Percentiles rank a stretch among this genome's conserved stretches.
Evolutionary conservation across 2,329 filamentous ascomycete species (phyloP).

Genomic region (Aureobasidium namibiae): DNA sequence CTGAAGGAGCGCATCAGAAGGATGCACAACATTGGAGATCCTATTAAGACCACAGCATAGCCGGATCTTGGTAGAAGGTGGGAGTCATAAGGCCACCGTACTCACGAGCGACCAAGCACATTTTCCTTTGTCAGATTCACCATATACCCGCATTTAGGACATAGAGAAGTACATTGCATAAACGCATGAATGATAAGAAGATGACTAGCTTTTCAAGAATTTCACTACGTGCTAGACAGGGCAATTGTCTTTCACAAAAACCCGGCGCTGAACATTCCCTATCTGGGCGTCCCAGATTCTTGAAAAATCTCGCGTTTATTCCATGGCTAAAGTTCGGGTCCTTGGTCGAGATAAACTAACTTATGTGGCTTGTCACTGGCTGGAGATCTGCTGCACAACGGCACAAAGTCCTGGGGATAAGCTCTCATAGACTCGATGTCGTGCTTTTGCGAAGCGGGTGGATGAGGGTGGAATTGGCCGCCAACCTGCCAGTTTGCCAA

Average conservation of each 20-base stretch:
- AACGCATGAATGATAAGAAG: not conserved
- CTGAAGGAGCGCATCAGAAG: not conserved
- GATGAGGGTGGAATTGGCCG: slow-evolving; percentile 4
- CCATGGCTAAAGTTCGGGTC: not conserved
- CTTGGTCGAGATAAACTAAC: not conserved
- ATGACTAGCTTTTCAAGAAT: not conserved
- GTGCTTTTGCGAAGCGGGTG: slow-evolving; percentile 5
- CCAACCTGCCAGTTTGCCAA: slow-evolving; percentile 11
- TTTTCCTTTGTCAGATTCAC: not conserved
- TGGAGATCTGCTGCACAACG: slow-evolving; percentile 7
- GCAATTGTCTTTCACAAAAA: too few relatives aligned
- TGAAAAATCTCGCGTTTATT: not conserved
- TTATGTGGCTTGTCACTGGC: slow-evolving; percentile 2
- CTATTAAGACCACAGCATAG: not conserved
- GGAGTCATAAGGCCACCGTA: not conserved
- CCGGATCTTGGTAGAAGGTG: not conserved
- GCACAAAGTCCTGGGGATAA: slow-evolving; percentile 6
- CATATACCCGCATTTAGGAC: not conserved
- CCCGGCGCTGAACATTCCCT: not conserved
- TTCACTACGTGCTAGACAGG: not conserved
- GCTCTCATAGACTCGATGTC: not conserved
- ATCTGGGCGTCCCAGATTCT: not conserved
- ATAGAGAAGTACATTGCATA: not conserved
- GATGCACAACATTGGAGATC: not conserved
- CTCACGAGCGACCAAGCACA: not conserved